A percentile compares a stretch with the other conserved stretches of the same genome.
phyloP scores from a whole-genome alignment of 768 basidiomycete species.

The Boletellus sp. region DNA sequence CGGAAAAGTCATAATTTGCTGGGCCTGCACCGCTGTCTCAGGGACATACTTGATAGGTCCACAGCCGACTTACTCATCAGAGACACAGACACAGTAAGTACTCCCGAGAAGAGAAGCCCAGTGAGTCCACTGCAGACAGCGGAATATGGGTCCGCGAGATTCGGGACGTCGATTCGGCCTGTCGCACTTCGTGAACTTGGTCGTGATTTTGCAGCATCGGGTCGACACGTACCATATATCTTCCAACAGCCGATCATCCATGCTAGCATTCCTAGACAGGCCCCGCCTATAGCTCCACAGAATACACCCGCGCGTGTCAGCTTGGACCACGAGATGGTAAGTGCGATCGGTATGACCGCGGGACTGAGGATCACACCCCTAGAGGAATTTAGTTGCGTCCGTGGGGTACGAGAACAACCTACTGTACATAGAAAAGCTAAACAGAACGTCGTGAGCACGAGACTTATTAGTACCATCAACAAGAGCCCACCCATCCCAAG shows the following conservation, averaged over 20 bases:
- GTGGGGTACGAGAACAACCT: neutral
- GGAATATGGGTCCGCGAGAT: conserved; percentile 39
- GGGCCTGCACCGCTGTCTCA: conserved; percentile 23
- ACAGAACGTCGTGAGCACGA: conserved; percentile 2
- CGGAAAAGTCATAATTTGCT: conserved; percentile 37
- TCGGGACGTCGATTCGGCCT: conserved; percentile 36
- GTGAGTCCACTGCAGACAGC: conserved; percentile 38
- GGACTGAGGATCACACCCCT: conserved; percentile 50
- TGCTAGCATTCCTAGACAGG: conserved; percentile 41
- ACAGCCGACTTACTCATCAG: conserved; percentile 29
- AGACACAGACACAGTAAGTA: conserved; percentile 35
- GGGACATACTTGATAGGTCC: neutral
- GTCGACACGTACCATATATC: conserved; percentile 36
- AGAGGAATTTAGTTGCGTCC: neutral
- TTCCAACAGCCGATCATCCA: conserved; percentile 54
- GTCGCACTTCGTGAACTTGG: neutral
- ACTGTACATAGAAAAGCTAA: conserved; percentile 47
- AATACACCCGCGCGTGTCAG: conserved; percentile 39
- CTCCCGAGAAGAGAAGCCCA: conserved; percentile 36
- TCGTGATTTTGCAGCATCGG: neutral
- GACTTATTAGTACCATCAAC: neutral
- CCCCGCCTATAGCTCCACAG: conserved; percentile 40
- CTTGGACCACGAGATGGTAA: conserved; percentile 47
- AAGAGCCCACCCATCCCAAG: conserved; percentile 41
- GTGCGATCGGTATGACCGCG: conserved; percentile 47